Base-by-base conservation (phyloP, 257 asterid genomes). In the Petunia secreta region DNA sequence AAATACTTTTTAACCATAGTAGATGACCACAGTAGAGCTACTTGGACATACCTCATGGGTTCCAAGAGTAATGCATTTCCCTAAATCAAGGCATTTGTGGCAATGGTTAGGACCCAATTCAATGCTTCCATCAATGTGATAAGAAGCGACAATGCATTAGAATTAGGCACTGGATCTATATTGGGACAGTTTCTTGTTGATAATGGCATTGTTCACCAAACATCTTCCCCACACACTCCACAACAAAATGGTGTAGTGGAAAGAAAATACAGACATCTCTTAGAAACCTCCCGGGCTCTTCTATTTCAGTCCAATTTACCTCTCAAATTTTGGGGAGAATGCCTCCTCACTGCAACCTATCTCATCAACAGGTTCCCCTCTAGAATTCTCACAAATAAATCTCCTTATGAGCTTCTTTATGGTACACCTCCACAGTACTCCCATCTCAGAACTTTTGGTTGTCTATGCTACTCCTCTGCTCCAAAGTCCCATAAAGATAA, bases 241-340 rank as follows among this genome's bases (percentile, higher is more conserved):
- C 78, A 80, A 54, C 43, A 80, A 41, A 67, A 80, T 80, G 79
- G 73, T 0, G 15, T 68, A 0, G 69, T 67, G 0, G 78, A 80
- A 3, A 0, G 83, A 2, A 80, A 80, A 8, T 15, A 66, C 34
- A 50, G 43, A 10, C 59, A 68, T 16, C 40, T 80, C n/a, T n/a
- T 80, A 1, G 50, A 80, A 3, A 9, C 39, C 0, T 37, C 48
- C 1, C 4, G 83, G 6, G 39, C 83, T 5, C 53, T 66, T 2
- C 3, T 11, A 7, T 67, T 80, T 15, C 79, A 52, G 1, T 44
- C 52, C 4, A 3, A 36, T 0, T 4, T 66, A 37, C 58, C 46
- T 4, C 6, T 4, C 0, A n/a, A 8, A 38, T 80, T 52, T 0
- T 78, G 63, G 75, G 36, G 52, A 0, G 75, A 63, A 8, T 44